phyloP scores from a whole-genome alignment of 1,284 basidiomycete species.

The Meripilus lineatus region DNA sequence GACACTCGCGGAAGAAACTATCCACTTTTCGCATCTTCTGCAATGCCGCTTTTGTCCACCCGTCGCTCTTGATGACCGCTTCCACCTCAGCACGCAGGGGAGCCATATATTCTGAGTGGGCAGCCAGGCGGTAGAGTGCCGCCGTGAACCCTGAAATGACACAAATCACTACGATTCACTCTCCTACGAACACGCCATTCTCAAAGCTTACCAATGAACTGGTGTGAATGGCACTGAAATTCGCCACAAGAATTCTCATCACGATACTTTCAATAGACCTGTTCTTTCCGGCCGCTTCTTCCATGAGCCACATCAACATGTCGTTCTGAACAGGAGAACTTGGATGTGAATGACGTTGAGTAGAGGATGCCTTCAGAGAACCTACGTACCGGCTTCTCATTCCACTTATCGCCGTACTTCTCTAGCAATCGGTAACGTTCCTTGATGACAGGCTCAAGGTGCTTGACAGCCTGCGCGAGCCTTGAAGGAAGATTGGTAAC shows the following conservation, averaged over 20 bases:
- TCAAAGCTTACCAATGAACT: conserved; percentile 3
- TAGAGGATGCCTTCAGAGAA: not conserved
- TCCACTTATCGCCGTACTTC: conserved; percentile 30
- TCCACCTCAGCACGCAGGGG: conserved; percentile 44
- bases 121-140: conserved; percentile 37
- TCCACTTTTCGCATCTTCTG: conserved; percentile 44
- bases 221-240: conserved; percentile 7
- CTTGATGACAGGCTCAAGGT: conserved; percentile 20
- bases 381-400: conserved; percentile 24
- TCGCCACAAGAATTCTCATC: not conserved
- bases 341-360: not conserved
- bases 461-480: conserved; percentile 15
- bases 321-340: conserved; percentile 14
- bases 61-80: conserved; percentile 29
- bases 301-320: conserved; percentile 5
- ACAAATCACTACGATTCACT: not conserved
- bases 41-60: conserved; percentile 41
- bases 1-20: conserved; percentile 47
- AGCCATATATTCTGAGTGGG: conserved; percentile 34
- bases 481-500: conserved; percentile 13
- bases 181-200: no score
- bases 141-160: conserved; percentile 29
- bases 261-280: conserved; percentile 7
- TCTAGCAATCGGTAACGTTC: conserved; percentile 28
- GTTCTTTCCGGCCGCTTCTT: conserved; percentile 4